Conservation (phyloP, 768 basidiomycete genomes). For the Boletus pseudo-olivaceus region DNA sequence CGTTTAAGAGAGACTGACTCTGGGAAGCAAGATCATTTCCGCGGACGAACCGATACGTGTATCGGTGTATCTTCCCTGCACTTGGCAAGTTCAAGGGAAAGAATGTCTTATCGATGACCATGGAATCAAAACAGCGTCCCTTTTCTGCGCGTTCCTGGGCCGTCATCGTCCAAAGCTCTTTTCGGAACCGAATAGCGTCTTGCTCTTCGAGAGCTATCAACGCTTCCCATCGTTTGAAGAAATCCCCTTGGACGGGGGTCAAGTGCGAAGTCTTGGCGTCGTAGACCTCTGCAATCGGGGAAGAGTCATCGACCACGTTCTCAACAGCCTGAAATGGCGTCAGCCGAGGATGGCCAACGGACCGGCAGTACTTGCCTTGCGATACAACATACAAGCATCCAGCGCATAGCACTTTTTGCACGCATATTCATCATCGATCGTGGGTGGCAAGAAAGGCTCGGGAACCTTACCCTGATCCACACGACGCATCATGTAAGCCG, state of each 20-base stretch:
- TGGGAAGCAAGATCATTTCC: constrained; percentile 14
- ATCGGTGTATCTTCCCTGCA: constrained; percentile 66
- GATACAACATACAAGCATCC: constrained; percentile 92
- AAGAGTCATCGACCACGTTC: constrained; percentile 47
- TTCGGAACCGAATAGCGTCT: constrained; percentile 77
- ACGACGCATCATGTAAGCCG: constrained; percentile 66
- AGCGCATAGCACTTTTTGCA: constrained; percentile 81
- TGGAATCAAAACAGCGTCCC: constrained; percentile 81
- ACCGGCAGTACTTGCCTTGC: constrained; percentile 51
- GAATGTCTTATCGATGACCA: constrained; percentile 60
- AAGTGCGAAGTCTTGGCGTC: constrained; percentile 79
- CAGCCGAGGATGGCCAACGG: background rate
- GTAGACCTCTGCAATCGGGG: constrained; percentile 66
- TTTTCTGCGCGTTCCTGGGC: constrained; percentile 73
- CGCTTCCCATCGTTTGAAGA: constrained; percentile 90
- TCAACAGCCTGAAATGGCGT: constrained; percentile 58
- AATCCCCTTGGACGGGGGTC: constrained; percentile 57
- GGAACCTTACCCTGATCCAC: constrained; percentile 21
- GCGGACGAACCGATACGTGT: constrained; percentile 71
- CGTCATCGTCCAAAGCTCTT: constrained; percentile 91
- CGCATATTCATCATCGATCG: constrained; percentile 74
- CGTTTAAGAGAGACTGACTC: constrained; percentile 53
- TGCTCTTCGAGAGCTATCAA: constrained; percentile 85
- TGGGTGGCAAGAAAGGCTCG: constrained; percentile 75
- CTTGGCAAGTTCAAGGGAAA: constrained; percentile 16